phyloP scores from a whole-genome alignment of 805 yeast genomes.

The Sugiyamaella valdiviana region DNA sequence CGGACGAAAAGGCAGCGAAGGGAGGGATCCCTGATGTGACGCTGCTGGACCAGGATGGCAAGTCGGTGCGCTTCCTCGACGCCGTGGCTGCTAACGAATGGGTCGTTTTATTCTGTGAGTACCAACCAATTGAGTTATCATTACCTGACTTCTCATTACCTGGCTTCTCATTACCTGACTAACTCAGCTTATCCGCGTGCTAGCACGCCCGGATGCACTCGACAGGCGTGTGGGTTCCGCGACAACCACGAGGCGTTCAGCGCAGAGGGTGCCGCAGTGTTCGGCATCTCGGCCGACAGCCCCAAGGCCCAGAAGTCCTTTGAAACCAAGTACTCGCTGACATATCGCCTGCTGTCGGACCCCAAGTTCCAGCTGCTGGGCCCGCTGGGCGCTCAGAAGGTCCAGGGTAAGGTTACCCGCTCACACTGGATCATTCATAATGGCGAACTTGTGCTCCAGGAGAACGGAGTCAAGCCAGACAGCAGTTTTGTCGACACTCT shows the following conservation, averaged over 20 bases:
- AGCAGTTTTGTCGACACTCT: slow-evolving; percentile 29
- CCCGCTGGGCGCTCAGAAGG: slow-evolving; percentile 75
- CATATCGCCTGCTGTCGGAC: slow-evolving; percentile 71
- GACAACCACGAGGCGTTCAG: slow-evolving; percentile 51
- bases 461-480: slow-evolving; percentile 45
- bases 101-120: slow-evolving; percentile 40
- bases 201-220: slow-evolving; percentile 92
- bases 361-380: slow-evolving; percentile 64
- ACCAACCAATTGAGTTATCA: not conserved
- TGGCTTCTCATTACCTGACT: slow-evolving; percentile 22
- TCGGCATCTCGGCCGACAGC: slow-evolving; percentile 81
- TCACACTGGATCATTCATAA: slow-evolving; percentile 89
- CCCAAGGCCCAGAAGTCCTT: slow-evolving; percentile 73
- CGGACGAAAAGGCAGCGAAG: slow-evolving; percentile 10
- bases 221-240: slow-evolving; percentile 88
- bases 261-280: slow-evolving; percentile 50
- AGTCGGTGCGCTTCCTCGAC: slow-evolving; percentile 45
- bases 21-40: slow-evolving; percentile 60
- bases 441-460: slow-evolving; percentile 56
- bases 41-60: slow-evolving; percentile 64
- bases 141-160: not conserved
- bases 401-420: slow-evolving; percentile 58
- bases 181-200: slow-evolving; percentile 72
- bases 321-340: slow-evolving; percentile 63
- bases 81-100: slow-evolving; percentile 34